Base-by-base conservation (phyloP, 169 alveolate species). In the Amoebophrya sp. region DNA sequence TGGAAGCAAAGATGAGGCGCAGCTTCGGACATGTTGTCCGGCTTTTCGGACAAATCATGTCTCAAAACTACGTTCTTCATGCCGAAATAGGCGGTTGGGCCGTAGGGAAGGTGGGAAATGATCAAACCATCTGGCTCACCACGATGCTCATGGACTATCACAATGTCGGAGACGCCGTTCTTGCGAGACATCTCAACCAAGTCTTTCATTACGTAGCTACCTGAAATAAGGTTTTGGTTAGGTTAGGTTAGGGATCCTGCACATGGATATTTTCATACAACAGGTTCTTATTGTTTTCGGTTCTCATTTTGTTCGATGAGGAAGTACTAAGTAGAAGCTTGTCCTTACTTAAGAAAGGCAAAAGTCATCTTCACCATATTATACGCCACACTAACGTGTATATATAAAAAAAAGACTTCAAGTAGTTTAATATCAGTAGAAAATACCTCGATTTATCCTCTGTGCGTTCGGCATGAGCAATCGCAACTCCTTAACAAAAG, bases 71-170 rank as follows among this genome's bases (percentile, higher is more conserved):
- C 99, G 93, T 98, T 98, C 40, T 96, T 94, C 29, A 99, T 93
- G 39, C 99, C 99, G 94, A 99, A 98, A 95, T 98, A 98, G 0
- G 99, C 98, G 0, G 99, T 98, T 0, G 99, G 99, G 0, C 99
- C 99, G 92, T 97, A 97, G 2, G 99, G 99, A 93, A 99, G 94
- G 94, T 99, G 99, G 91, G 98, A 97, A 34, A 99, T 96, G 78
- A 99, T 98, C 97, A 99, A 94, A 89, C 99, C 99, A 94, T 98
- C 99, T 0, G 99, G 99, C 93, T 95, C 95, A 34, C 98, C 97
- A 92, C 98, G 94, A 94, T 97, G 98, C 92, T 98, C 99, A 94
- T 98, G 99, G 41, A 98, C 95, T 26, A 97, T 95, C 78, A 92
- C 33, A 33, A 91, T 90, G 89, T 91, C 99, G 0, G 99, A 95